Evolutionary conservation across 2,329 filamentous ascomycete species (phyloP), one percentile per base, ranked within the genome.

Genomic region (Xylaria sp.): DNA sequence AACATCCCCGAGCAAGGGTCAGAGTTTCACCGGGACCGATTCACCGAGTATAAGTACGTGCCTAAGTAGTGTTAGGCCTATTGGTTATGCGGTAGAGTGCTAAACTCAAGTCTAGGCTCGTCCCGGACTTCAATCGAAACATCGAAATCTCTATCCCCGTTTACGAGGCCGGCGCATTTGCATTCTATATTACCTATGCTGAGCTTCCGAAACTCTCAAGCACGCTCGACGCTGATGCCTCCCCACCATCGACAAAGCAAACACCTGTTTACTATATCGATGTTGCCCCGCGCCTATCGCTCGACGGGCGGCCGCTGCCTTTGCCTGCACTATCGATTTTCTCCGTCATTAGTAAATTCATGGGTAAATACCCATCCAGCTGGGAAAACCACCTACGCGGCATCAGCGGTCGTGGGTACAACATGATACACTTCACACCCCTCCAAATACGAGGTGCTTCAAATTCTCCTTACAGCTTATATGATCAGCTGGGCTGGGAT

Each of bases 401-500:
- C 32, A 97, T 99, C 78, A 92, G 93, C 78, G 89, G 92, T 75
- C 88, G 96, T 69, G 94, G 94, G 54, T 99, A 99, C 85, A 99
- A 99, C 82, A 98, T 98, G 94, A 90, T 99, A 68, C 96, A 99
- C 80, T 99, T 99, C 80, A 98, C 96, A 1, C 96, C 96, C 9
- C 84, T 99, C 72, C 96, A 97, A 85, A 86, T 92, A 67, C 90
- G 96, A 68, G 96, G 96, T 65, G 86, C 85, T 53, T 99, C 96
- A 61, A 97, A 99, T 78, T 99, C 96, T 1, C 96, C 96, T 0
- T 99, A 98, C 84, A 99, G 96, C 79, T 88, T 99, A 75, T 97
- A 92, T 79, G 93, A 99, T 76, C 97, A 99, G 82, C 85, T 97
- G 24, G 85, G 86, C 53, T 99, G 97, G 85, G 97, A 99, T 78